Base-by-base conservation (phyloP, 116 monocot genomes). In the Dioscorea cayenensis region DNA sequence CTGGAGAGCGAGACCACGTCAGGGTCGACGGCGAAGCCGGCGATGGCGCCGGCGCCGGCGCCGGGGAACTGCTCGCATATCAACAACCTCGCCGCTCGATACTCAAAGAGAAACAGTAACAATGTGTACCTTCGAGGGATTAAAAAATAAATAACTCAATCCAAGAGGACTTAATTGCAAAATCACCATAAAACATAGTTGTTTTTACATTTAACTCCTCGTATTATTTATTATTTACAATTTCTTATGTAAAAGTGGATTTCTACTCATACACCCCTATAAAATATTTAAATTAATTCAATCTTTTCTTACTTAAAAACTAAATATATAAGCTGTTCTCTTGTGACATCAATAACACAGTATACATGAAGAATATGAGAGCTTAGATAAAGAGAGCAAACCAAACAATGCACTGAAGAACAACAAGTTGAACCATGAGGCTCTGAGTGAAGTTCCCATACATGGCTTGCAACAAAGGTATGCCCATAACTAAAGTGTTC, bases 351-450 rank as follows among this genome's bases (percentile, higher is more conserved):
- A 32, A 32, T 32, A 32, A 32, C 51, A 51, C 51, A 11, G 51
- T 14, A 51, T 25, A 25, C 1, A 18, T 5, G n/a, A 5, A 55
- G 5, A 16, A 69, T 17, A 12, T 27, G 1, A 64, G 8, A 55
- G 48, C 4, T 51, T 51, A 7, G 2, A 36, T 21, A 49, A 16
- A 16, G 48, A 3, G 6, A 68, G 59, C 18, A 5, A 68, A 85
- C 86, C 86, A 86, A n/a, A 86, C 58, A 18, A 86, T 86, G 72
- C 86, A 86, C 64, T 86, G 86, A n/a, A 86, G 80, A 17, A 86
- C 86, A 7, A 86, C 77, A 19, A 86, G 77, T 63, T 86, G 86
- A 52, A 86, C 83, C 86, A 86, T 86, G 37, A 86, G 68, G 49
- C 69, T 72, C 77, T 77, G 75, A 6, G 86, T 86, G 83, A 83